Conservation (phyloP, 2,329 filamentous ascomycete genomes). For the Calonectria naviculata region DNA sequence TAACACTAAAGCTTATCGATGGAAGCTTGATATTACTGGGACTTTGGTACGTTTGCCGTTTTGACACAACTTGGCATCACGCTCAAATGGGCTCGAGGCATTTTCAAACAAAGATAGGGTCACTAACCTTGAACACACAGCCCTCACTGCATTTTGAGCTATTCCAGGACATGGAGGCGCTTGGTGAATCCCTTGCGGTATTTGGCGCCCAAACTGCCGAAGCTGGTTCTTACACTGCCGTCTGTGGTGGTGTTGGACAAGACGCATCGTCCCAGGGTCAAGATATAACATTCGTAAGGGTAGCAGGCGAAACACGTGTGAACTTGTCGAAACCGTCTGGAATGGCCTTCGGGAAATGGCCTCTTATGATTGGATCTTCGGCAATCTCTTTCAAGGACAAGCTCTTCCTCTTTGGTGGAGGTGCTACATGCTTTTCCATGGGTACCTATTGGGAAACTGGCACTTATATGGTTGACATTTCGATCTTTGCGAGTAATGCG, state of each 20-base stretch:
- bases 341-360: slow-evolving; percentile 44
- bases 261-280: slow-evolving; percentile 42
- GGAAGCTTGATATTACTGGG: slow-evolving; percentile 63
- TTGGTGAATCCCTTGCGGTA: slow-evolving; percentile 35
- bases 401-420: slow-evolving; percentile 78
- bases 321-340: slow-evolving; percentile 8
- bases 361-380: slow-evolving; percentile 79
- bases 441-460: slow-evolving; percentile 85
- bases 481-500: background rate
- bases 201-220: slow-evolving; percentile 46
- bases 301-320: slow-evolving; percentile 41
- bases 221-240: slow-evolving; percentile 29
- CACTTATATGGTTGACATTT: slow-evolving; percentile 55
- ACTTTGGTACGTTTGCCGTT: slow-evolving; percentile 46
- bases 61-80: background rate
- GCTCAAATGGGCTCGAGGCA: background rate
- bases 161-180: slow-evolving; percentile 7
- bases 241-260: slow-evolving; percentile 49
- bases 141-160: slow-evolving; percentile 40
- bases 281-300: slow-evolving; percentile 34
- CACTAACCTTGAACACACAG: slow-evolving; percentile 26
- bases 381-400: slow-evolving; percentile 59
- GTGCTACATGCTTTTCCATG: slow-evolving; percentile 91
- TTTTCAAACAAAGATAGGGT: background rate
- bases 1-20: slow-evolving; percentile 71